phyloP scores from a whole-genome alignment of 2,329 filamentous ascomycete species.

The Xylariomycetidae sp. region DNA sequence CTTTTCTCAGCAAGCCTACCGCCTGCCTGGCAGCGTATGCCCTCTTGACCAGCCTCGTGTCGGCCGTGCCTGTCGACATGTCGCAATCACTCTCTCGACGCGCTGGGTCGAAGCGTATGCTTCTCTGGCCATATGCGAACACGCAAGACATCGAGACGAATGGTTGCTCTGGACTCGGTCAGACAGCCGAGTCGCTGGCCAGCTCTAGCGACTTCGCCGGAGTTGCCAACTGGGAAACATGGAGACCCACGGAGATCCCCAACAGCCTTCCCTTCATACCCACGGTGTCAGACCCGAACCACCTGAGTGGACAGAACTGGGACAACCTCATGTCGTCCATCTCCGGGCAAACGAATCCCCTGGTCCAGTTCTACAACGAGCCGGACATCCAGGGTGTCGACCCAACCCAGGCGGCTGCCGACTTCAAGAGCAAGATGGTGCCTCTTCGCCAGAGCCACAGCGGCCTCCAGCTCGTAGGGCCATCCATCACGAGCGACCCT shows the following conservation, averaged over 20 bases:
- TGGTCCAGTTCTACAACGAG: constrained; percentile 40
- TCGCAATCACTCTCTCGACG: constrained; percentile 4
- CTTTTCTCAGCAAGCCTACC: constrained; percentile 4
- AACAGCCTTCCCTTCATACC: constrained; percentile 34
- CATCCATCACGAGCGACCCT: constrained; percentile 31
- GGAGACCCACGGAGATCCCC: constrained; percentile 15
- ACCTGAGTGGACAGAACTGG: constrained; percentile 32
- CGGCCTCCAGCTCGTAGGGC: constrained; percentile 30
- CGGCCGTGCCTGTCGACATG: constrained; percentile 7
- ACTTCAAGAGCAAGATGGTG: constrained; percentile 31
- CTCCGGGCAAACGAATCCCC: constrained; percentile 11
- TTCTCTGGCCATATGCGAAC: constrained; percentile 14
- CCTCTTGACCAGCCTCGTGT: constrained; percentile 5
- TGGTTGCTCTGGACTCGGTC: constrained; percentile 1
- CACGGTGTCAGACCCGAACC: constrained; percentile 31
- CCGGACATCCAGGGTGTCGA: constrained; percentile 31
- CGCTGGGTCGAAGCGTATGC: constrained; percentile 8
- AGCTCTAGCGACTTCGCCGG: constrained; percentile 5
- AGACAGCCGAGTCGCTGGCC: constrained; percentile 5
- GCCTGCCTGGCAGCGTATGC: constrained; percentile 9
- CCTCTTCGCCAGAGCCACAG: constrained; percentile 17
- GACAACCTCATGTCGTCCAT: constrained; percentile 15
- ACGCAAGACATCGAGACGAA: constrained; percentile 5
- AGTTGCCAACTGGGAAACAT: constrained; percentile 15
- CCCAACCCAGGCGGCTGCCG: constrained; percentile 26